Percentiles rank a stretch among this genome's conserved stretches.
Evolutionary conservation across 305 asterid species (phyloP).

Genomic region (Solanum chacoense): DNA sequence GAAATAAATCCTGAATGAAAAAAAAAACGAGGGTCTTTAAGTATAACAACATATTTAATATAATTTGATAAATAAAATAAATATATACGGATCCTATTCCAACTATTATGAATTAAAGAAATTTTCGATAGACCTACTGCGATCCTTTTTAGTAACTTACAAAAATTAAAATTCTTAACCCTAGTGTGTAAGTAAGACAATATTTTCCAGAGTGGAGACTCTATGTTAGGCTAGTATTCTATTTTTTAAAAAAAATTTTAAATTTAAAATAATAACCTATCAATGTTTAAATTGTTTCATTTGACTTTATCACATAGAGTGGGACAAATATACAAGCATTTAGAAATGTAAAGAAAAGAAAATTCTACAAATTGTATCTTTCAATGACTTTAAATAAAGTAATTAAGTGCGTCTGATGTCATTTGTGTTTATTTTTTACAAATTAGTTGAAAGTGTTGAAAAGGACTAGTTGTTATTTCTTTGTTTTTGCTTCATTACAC

Average conservation of each 20-base stretch:
- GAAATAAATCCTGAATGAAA: neutral
- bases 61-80: neutral
- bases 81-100: neutral
- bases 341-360: neutral
- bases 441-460: neutral
- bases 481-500: neutral
- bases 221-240: neutral
- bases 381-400: neutral
- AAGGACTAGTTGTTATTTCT: neutral
- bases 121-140: neutral
- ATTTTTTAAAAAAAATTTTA: neutral
- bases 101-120: neutral
- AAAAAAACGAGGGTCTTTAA: neutral
- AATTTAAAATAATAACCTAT: neutral
- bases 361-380: neutral
- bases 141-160: neutral
- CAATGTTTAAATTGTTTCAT: neutral
- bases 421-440: neutral
- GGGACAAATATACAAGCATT: neutral
- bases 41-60: neutral
- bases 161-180: neutral
- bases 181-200: neutral
- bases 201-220: neutral
- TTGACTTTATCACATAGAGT: neutral
- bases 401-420: neutral